These are phyloP conservation scores for Tuctoria greenei DNA, from an alignment of 176 grass and related monocot genomes.

Conservation along the genomic window DNA sequence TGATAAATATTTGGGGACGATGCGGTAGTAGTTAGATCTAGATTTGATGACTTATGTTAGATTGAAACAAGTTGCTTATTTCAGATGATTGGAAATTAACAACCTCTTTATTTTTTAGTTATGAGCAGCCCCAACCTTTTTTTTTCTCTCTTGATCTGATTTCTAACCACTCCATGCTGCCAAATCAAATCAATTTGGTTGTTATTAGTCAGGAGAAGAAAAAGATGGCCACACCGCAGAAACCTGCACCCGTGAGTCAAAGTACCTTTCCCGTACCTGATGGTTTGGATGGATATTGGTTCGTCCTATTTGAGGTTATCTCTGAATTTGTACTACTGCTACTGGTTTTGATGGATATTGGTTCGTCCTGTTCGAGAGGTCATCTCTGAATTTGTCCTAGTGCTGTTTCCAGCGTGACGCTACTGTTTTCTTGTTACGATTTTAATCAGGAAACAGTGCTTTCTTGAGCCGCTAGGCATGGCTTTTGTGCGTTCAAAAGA, in stretches of 20 bases:
- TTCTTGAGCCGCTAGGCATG: not conserved
- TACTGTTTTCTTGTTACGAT: not conserved
- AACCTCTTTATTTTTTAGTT: not conserved
- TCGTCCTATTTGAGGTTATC: not conserved
- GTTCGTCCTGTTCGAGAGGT: not conserved
- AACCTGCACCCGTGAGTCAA: not conserved
- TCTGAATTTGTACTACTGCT: not conserved
- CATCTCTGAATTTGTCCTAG: not conserved
- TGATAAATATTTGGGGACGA: no score
- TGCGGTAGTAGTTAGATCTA: no score
- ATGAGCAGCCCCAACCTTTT: no score
- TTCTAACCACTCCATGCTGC: not conserved
- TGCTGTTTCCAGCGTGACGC: not conserved
- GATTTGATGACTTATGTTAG: no score
- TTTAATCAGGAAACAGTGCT: not conserved
- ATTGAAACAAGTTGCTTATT: no score
- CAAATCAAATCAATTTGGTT: slow-evolving; percentile 3
- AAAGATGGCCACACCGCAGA: not conserved
- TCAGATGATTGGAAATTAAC: no score
- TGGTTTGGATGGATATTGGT: not conserved
- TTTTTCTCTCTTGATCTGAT: no score
- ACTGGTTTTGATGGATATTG: not conserved
- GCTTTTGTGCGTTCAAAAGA: not conserved
- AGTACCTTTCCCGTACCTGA: slow-evolving; percentile 12
- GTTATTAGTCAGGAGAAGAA: not conserved